phyloP scores from a whole-genome alignment of 495 filamentous ascomycete species.

The Sabuloglossum arenarium region DNA sequence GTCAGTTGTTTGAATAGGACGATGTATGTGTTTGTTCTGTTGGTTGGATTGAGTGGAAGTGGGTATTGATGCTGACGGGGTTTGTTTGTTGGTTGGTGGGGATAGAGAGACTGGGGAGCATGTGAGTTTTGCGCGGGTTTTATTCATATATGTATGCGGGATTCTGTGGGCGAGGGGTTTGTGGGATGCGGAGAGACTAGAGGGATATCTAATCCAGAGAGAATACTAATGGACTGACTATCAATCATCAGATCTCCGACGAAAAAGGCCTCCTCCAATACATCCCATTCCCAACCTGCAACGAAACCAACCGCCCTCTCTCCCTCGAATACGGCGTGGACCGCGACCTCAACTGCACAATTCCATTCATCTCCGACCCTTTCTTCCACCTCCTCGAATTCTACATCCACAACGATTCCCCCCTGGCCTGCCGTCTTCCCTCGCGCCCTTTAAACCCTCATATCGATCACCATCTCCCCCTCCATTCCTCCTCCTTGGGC shows the following conservation, averaged over 20 bases:
- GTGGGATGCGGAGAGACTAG: no score
- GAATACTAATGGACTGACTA: no score
- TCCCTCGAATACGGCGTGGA: conserved; percentile 73
- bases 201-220: no score
- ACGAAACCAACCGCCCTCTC: conserved; percentile 67
- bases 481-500: no score
- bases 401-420: conserved; percentile 93
- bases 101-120: conserved; percentile 39
- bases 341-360: conserved; percentile 75
- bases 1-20: conserved; percentile 48
- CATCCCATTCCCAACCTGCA: conserved; percentile 79
- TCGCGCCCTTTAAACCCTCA: conserved; percentile 36
- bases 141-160: neutral
- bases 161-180: neutral
- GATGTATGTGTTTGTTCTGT: conserved; percentile 25
- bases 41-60: neutral
- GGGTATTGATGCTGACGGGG: neutral
- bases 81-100: neutral
- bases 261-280: conserved; percentile 69
- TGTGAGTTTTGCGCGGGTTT: conserved; percentile 21
- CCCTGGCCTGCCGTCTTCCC: conserved; percentile 79
- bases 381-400: conserved; percentile 97
- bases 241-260: conserved; percentile 75
- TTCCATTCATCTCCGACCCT: conserved; percentile 61
- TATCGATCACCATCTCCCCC: neutral